A percentile compares a stretch with the other conserved stretches of the same genome.
These are phyloP conservation scores for Alopecurus myosuroides DNA, from an alignment of 176 grass and related monocot species.

Conservation along the genomic window DNA sequence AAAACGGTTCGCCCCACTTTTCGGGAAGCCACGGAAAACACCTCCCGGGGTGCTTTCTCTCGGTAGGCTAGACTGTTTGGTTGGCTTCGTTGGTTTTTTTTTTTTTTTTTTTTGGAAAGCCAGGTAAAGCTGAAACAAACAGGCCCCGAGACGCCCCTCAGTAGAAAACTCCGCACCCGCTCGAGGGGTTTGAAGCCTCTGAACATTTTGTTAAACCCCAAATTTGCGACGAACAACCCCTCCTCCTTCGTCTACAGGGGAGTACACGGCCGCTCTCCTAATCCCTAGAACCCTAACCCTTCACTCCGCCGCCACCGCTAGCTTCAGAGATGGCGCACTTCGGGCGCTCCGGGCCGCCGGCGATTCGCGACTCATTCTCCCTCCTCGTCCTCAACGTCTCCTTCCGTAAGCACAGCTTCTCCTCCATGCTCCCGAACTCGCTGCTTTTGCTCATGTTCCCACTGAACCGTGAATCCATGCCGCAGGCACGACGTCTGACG, in stretches of 20 bases:
- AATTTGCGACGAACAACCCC: neutral
- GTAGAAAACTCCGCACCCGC: too few relatives aligned
- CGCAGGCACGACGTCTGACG: conserved; percentile 80
- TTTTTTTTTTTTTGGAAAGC: too few relatives aligned
- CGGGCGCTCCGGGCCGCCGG: conserved; percentile 80
- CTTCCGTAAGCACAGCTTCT: conserved; percentile 50
- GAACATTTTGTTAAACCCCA: neutral
- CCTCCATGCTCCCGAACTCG: neutral
- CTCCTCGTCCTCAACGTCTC: conserved; percentile 96
- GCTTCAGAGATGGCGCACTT: conserved; percentile 76
- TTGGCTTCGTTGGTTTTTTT: too few relatives aligned
- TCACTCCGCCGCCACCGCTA: neutral
- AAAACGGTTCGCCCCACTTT: too few relatives aligned
- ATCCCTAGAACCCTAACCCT: neutral
- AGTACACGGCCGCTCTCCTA: neutral
- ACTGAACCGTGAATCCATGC: neutral
- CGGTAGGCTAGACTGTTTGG: too few relatives aligned
- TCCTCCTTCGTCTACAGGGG: neutral
- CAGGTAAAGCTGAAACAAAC: too few relatives aligned
- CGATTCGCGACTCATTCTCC: conserved; percentile 78
- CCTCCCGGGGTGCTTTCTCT: too few relatives aligned
- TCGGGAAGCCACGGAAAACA: too few relatives aligned
- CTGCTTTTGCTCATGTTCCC: neutral
- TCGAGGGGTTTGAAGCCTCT: neutral
- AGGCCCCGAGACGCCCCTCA: too few relatives aligned